These are phyloP conservation scores for Pholiota microspora DNA, from an alignment of 768 basidiomycete species.

Conservation along the genomic window DNA sequence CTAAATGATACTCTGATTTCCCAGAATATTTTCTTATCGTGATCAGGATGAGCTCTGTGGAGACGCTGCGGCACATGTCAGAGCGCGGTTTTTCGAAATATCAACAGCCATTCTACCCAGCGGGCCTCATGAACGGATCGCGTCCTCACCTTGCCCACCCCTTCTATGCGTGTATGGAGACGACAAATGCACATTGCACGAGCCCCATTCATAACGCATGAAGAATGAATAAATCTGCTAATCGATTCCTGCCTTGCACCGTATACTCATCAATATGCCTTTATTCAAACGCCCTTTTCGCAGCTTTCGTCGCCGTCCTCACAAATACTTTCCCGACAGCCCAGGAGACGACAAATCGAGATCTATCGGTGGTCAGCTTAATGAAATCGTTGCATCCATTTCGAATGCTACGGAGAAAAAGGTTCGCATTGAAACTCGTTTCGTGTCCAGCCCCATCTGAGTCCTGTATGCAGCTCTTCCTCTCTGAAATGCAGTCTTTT, in stretches of 20 bases:
- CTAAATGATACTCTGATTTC: background rate
- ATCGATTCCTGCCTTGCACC: background rate
- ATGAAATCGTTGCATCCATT: conserved; percentile 60
- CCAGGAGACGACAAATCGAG: conserved; percentile 52
- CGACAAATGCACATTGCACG: background rate
- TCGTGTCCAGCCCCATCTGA: background rate
- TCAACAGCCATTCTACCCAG: background rate
- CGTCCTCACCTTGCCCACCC: background rate
- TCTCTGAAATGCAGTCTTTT: conserved; percentile 83
- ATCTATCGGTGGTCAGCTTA: conserved; percentile 67
- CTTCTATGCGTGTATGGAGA: background rate
- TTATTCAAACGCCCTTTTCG: conserved; percentile 33
- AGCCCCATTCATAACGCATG: conserved; percentile 3
- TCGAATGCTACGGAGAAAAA: conserved; percentile 55
- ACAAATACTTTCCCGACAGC: conserved; percentile 40
- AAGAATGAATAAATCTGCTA: background rate
- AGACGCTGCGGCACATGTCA: background rate
- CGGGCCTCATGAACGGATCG: background rate
- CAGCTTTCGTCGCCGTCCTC: conserved; percentile 34
- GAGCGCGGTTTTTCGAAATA: background rate
- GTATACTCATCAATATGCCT: conserved; percentile 25
- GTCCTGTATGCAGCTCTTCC: conserved; percentile 47
- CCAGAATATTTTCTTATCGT: background rate
- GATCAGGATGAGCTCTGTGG: background rate
- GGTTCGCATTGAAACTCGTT: conserved; percentile 30